These are phyloP conservation scores for Chytriomyces hyalinus DNA, from an alignment of 192 early-diverging fungal genomes.

Conservation along the genomic window DNA sequence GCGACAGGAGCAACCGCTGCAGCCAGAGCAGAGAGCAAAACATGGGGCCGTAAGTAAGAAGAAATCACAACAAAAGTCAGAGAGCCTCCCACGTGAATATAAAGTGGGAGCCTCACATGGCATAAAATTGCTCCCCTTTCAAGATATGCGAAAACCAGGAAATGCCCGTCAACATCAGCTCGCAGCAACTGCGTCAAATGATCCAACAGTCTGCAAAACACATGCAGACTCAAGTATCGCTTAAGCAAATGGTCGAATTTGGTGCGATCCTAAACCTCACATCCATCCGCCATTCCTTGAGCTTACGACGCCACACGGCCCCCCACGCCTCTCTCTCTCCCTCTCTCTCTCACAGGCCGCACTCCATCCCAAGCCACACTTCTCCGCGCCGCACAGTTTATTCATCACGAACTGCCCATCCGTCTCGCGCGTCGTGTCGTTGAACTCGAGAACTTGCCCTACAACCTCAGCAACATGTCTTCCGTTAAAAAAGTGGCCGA, in stretches of 20 bases:
- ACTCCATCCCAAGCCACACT: conserved; percentile 46
- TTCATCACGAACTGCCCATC: conserved; percentile 82
- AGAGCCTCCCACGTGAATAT: no score
- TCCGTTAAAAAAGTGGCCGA: conserved; percentile 89
- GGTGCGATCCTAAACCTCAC: conserved; percentile 52
- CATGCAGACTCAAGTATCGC: conserved; percentile 91
- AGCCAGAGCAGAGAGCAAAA: no score
- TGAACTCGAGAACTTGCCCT: conserved; percentile 89
- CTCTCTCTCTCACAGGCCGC: conserved; percentile 41
- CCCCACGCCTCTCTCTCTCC: neutral
- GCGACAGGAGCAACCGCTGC: no score
- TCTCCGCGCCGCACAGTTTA: conserved; percentile 58
- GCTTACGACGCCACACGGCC: neutral
- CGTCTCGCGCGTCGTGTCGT: conserved; percentile 92
- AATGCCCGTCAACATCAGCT: no score
- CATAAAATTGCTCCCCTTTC: no score
- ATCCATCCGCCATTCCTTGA: neutral
- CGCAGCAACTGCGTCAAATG: conserved; percentile 11
- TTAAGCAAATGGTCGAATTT: conserved; percentile 96
- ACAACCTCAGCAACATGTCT: conserved; percentile 86
- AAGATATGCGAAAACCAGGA: no score
- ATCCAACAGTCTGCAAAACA: conserved; percentile 54
- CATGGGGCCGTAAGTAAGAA: no score
- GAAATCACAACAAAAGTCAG: no score
- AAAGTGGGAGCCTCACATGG: no score